These are phyloP conservation scores for Erucastrum elatum DNA, from an alignment of 345 rosid species.

Conservation along the genomic window DNA sequence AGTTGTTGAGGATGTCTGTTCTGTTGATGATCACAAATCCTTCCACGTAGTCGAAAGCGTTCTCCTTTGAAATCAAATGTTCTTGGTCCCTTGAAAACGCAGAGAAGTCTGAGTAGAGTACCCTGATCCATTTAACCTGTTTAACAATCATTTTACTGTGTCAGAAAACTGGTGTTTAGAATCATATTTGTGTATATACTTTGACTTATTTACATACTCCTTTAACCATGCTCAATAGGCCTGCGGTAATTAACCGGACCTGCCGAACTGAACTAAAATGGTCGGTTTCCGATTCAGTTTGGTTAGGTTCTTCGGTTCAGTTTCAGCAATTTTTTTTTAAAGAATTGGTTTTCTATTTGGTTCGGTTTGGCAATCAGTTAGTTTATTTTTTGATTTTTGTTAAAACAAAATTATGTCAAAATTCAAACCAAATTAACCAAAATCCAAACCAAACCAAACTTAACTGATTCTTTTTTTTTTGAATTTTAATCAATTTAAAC, in stretches of 20 bases:
- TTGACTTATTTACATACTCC: neutral
- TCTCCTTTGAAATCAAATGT: constrained; percentile 55
- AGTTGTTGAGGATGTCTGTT: constrained; percentile 69
- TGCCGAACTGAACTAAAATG: neutral
- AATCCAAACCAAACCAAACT: no score
- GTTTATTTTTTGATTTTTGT: no score
- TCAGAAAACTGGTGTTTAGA: constrained; percentile 22
- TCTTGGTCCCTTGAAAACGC: constrained; percentile 82
- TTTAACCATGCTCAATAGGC: neutral
- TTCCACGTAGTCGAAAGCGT: constrained; percentile 83
- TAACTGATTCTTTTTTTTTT: no score
- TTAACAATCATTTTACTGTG: constrained; percentile 20
- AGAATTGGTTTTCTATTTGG: no score
- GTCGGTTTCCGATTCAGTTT: neutral
- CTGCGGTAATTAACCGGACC: neutral
- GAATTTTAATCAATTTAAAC: no score
- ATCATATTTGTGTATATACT: neutral
- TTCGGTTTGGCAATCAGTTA: no score
- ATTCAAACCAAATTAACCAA: no score
- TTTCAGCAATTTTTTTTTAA: no score
- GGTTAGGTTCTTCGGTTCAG: neutral
- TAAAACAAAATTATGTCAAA: no score
- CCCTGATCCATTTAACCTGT: constrained; percentile 93
- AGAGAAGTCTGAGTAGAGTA: constrained; percentile 83
- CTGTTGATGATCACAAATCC: constrained; percentile 83